These are phyloP conservation scores for Globisporangium recalcitrans DNA, from an alignment of 352 stramenopile genomes.

Conservation along the genomic window DNA sequence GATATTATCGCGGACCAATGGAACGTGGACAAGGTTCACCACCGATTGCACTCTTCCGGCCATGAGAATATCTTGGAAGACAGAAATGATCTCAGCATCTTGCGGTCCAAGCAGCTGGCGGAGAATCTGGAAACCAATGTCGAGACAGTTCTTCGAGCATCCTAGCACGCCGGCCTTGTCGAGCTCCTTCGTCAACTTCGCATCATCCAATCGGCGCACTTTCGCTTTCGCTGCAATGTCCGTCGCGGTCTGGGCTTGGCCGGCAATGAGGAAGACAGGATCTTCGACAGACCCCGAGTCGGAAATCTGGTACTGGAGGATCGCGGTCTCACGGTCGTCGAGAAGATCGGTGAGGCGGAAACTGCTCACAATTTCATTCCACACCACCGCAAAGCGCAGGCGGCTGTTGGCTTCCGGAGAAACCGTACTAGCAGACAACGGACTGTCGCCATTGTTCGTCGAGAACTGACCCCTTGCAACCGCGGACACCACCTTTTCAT, in stretches of 20 bases:
- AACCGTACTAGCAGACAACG: constrained; percentile 45
- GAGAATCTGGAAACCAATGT: constrained; percentile 81
- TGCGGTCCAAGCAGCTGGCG: constrained; percentile 68
- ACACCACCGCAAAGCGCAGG: constrained; percentile 82
- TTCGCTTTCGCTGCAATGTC: constrained; percentile 66
- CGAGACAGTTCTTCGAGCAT: constrained; percentile 72
- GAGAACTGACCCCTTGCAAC: constrained; percentile 60
- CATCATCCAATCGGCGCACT: constrained; percentile 51
- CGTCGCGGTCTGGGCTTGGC: constrained; percentile 59
- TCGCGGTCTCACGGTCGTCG: constrained; percentile 82
- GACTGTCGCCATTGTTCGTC: constrained; percentile 41
- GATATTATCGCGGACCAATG: constrained; percentile 75
- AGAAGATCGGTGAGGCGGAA: constrained; percentile 84
- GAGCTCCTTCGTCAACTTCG: constrained; percentile 58
- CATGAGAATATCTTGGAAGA: constrained; percentile 66
- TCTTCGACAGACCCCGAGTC: constrained; percentile 77
- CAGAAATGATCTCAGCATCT: constrained; percentile 53
- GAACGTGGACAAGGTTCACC: constrained; percentile 72
- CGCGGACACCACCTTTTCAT: constrained; percentile 73
- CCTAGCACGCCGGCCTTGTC: constrained; percentile 68
- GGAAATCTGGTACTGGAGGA: constrained; percentile 87
- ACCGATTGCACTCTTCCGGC: constrained; percentile 39
- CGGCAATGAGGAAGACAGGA: constrained; percentile 84
- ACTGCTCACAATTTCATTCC: constrained; percentile 88
- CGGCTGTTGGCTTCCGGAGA: constrained; percentile 71